Percentiles rank a stretch among this genome's conserved stretches.
phyloP scores from a whole-genome alignment of 2,329 filamentous ascomycete species.

The Kalaharituber pfeilii region DNA sequence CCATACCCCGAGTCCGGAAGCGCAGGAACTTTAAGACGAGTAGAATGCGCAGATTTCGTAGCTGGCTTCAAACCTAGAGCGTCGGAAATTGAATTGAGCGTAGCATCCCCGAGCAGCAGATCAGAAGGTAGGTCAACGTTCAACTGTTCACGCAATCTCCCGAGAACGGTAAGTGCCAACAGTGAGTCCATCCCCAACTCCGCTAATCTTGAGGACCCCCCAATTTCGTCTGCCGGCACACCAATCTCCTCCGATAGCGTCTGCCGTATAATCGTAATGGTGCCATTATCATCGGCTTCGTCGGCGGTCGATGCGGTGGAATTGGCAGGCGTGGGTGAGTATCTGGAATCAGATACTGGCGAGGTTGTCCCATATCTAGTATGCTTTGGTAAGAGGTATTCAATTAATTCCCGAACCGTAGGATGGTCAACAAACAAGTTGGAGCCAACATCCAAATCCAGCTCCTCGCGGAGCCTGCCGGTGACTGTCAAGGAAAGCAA shows the following conservation, averaged over 20 bases:
- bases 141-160: constrained; percentile 38
- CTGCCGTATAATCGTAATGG: neutral
- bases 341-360: neutral
- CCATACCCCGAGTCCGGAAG: constrained; percentile 11
- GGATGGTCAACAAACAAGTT: constrained; percentile 38
- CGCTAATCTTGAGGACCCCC: constrained; percentile 29
- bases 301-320: no score
- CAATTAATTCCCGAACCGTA: constrained; percentile 39
- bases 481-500: constrained; percentile 43
- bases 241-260: neutral
- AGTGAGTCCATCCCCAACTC: constrained; percentile 43
- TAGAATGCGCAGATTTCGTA: neutral
- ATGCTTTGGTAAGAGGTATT: constrained; percentile 23
- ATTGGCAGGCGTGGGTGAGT: neutral
- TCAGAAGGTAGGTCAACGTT: constrained; percentile 30
- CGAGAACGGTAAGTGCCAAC: constrained; percentile 40
- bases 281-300: neutral
- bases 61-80: constrained; percentile 23
- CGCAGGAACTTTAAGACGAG: constrained; percentile 27
- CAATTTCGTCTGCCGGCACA: neutral
- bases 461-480: constrained; percentile 40
- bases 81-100: neutral
- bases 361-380: neutral
- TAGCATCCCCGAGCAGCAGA: neutral
- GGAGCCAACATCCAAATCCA: constrained; percentile 38